These are phyloP conservation scores for Hemerocallis citrina DNA, from an alignment of 106 monocot species.

Conservation along the genomic window DNA sequence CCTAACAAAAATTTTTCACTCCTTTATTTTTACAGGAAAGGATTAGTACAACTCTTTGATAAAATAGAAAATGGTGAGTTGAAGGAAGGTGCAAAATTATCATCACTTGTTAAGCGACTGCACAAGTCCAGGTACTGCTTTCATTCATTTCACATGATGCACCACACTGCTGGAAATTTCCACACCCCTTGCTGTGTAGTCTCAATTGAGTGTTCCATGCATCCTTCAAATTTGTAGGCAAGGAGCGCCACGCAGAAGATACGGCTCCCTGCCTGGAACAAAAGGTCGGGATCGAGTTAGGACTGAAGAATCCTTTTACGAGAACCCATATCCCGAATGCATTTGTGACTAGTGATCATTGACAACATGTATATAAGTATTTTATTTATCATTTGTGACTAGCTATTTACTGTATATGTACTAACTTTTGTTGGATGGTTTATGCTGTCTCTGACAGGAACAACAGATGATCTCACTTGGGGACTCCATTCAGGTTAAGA, in stretches of 20 bases:
- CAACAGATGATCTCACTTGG: too few species aligned
- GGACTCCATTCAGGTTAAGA: too few species aligned
- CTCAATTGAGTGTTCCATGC: background rate
- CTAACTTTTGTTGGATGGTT: too few species aligned
- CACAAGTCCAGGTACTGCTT: conserved; percentile 64
- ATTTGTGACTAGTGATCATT: too few species aligned
- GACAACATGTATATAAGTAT: too few species aligned
- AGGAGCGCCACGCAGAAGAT: conserved; percentile 84
- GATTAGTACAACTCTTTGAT: conserved; percentile 82
- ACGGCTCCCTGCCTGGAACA: conserved; percentile 63
- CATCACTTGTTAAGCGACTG: conserved; percentile 52
- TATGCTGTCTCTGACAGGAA: too few species aligned
- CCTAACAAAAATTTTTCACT: background rate
- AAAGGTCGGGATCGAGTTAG: conserved; percentile 73
- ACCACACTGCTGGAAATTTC: too few species aligned
- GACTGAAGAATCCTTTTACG: conserved; percentile 97
- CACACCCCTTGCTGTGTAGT: background rate
- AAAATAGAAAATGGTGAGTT: conserved; percentile 68
- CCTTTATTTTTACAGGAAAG: conserved; percentile 48
- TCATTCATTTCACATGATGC: background rate
- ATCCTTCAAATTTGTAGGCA: conserved; percentile 36
- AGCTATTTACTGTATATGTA: too few species aligned
- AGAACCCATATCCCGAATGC: conserved; percentile 96
- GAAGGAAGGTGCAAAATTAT: conserved; percentile 46
- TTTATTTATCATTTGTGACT: too few species aligned